A percentile compares a stretch with the other conserved stretches of the same genome.
These are phyloP conservation scores for Malus hybrid DNA, from an alignment of 331 rosid genomes.

Conservation along the genomic window DNA sequence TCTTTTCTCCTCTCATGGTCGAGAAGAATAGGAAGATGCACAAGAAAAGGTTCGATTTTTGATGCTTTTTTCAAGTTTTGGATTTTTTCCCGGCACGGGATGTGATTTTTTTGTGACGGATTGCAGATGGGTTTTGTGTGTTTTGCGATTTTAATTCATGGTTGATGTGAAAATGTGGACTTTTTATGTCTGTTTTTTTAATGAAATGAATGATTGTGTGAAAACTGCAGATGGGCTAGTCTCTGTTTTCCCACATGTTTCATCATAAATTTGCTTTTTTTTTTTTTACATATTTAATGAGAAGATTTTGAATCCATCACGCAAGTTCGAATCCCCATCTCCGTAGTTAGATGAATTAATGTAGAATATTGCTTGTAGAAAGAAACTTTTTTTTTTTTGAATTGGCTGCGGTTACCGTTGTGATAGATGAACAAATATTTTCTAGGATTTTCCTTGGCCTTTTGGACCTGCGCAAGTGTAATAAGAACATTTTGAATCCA, in stretches of 20 bases:
- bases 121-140: not conserved
- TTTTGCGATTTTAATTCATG: not conserved
- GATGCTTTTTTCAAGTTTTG: not conserved
- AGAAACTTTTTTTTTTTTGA: too few relatives aligned
- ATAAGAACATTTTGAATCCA: too few relatives aligned
- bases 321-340: not conserved
- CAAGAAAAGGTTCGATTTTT: slow-evolving; percentile 1
- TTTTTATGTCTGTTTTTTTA: not conserved
- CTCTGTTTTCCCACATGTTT: not conserved
- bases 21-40: not conserved
- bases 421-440: not conserved
- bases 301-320: not conserved
- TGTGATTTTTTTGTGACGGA: not conserved
- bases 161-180: not conserved
- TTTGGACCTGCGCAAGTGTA: not conserved
- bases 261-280: not conserved
- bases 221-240: not conserved
- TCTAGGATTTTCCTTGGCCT: not conserved
- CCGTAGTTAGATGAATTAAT: not conserved
- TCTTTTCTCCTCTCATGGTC: not conserved
- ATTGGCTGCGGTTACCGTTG: not conserved
- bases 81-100: not conserved
- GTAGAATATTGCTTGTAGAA: not conserved
- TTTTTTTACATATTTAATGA: not conserved
- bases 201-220: not conserved